Base-by-base conservation (phyloP, 1,139 yeast species). In the Yamadazyma blattariae region DNA sequence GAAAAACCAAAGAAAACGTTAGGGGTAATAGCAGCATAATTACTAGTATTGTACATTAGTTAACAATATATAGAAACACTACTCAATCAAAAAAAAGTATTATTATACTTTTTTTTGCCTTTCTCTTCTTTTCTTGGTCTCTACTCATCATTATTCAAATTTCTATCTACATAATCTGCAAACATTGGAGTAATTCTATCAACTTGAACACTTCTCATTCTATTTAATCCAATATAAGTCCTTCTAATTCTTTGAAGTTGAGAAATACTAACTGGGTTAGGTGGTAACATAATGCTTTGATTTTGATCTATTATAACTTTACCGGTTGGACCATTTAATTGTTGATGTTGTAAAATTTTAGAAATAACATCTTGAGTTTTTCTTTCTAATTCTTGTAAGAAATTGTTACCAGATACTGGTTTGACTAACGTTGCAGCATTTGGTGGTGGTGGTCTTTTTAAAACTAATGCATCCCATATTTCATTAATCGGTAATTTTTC, bases 201-300 rank as follows among this genome's bases (percentile, higher is more conserved):
- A 15, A 67, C 55, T 40, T 85, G 92, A 15, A 81, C 68, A 28
- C 81, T 78, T 51, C 96, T 73, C 72, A 89, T 79, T 49, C 88
- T 75, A 56, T 92, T 89, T 53, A 92, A 68, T 22, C 78, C 69
- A 22, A 90, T 77, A 55, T 84, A 92, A 19, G 90, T 82, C 46
- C 98, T 71, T 56, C 96, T 72, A 18, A 86, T 71, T 42, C 97
- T 70, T 51, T 90, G 96, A 36, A 92, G 58, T 48, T 85, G 89
- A 0, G 96, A 88, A 25, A 83, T 67, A 11, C 89, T 76, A 9
- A 87, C 78, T 2, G 71, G 61, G 9, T 67, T 67, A 3, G 78
- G 56, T 0, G 97, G 97, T 53, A 90, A 62, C 11, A 74, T 76
- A 3, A 88, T 74, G 3, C 64, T 64, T 3, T 53, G 49, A 1